Base-by-base conservation (phyloP, 129 eudicot species). In the Arctium lappa region DNA sequence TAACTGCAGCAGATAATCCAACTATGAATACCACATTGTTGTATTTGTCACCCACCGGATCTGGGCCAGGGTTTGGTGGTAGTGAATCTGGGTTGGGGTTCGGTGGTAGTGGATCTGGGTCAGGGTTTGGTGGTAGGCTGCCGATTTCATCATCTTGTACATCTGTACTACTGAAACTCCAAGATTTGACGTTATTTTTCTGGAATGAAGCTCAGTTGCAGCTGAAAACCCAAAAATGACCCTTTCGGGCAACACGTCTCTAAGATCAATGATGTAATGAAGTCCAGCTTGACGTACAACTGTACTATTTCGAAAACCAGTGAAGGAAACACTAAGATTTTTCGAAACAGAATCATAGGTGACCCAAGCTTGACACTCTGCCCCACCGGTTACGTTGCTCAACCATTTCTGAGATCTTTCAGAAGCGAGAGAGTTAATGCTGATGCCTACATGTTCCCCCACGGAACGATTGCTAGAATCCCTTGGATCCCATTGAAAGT, bases 161-260 rank as follows among this genome's bases (percentile, higher is more conserved):
- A 46, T 27, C 60, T 1, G 87, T 75, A 16, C 82, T 83, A 71
- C 65, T 37, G 22, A 87, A 87, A 63, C 46, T 60, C 90, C 90
- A 87, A 1, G 87, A n/a, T 80, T 62, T 63, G 16, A 87, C 63
- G 8, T 16, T 72, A 56, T 87, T 79, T 30, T 36, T 68, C 73
- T 56, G 74, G 7, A 72, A 78, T 3, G 0, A 10, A 2, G 0
- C 16, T 69, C 77, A 16, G 87, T 80, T 13, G 87, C 74, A 29
- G 87, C 89, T 12, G 85, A 32, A 72, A 87, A 76, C 10, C 85
- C 90, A 2, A 87, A 75, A 48, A 40, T 53, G 48, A 87, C 88
- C 80, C 79, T 72, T 38, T 84, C 86, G 0, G 86, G 83, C 69
- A 84, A 39, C 18, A 40, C 53, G 5, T 33, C 31, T 22, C 86